phyloP scores from a whole-genome alignment of 2,329 filamentous ascomycete species.

The Colletotrichum sp. region DNA sequence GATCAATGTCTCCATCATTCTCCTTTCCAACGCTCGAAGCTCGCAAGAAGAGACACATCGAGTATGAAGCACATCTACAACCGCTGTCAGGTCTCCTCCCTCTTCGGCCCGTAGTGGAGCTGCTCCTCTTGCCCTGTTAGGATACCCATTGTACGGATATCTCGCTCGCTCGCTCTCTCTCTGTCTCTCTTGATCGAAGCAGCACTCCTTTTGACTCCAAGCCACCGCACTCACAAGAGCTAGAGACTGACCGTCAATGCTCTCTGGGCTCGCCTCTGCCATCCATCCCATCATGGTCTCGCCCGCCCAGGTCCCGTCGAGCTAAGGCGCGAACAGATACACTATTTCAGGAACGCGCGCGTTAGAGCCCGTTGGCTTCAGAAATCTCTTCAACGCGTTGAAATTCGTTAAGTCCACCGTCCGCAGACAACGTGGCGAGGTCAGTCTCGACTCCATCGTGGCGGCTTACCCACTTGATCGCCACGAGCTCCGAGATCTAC shows the following conservation, averaged over 20 bases:
- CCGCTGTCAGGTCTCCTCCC: neutral
- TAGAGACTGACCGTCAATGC: neutral
- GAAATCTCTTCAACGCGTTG: neutral
- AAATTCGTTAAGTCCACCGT: neutral
- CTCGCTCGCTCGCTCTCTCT: neutral
- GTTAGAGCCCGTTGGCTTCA: neutral
- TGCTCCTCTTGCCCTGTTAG: neutral
- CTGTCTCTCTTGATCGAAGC: neutral
- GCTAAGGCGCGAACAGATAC: neutral
- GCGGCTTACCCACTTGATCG: conserved; percentile 13
- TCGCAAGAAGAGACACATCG: neutral
- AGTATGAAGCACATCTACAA: neutral
- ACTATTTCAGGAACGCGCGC: conserved; percentile 15
- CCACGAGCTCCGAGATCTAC: conserved; percentile 12
- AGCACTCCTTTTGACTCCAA: neutral
- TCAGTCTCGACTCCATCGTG: neutral
- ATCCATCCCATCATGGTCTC: conserved; percentile 13
- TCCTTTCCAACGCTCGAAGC: neutral
- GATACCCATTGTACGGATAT: neutral
- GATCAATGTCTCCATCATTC: neutral
- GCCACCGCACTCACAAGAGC: neutral
- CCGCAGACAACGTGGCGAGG: conserved; percentile 7
- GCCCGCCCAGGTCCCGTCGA: neutral
- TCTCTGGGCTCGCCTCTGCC: neutral
- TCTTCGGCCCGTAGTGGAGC: neutral